A percentile compares a stretch with the other conserved stretches of the same genome.
These are phyloP conservation scores for Aureobasidium lini DNA, from an alignment of 2,329 filamentous ascomycete species.

Conservation along the genomic window DNA sequence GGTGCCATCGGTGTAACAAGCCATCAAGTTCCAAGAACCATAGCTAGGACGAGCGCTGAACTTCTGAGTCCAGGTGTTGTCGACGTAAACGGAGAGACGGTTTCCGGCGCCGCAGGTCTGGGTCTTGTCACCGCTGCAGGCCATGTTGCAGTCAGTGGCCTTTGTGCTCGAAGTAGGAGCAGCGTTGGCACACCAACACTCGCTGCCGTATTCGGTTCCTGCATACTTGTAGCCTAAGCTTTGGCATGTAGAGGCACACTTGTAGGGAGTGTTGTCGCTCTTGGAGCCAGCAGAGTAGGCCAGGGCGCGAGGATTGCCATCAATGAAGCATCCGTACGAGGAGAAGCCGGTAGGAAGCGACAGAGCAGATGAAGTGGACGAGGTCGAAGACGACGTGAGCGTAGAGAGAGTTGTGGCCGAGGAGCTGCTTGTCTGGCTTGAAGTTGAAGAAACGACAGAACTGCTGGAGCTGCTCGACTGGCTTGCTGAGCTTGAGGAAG, in stretches of 20 bases:
- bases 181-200: slow-evolving; percentile 29
- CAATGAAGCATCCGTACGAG: slow-evolving; percentile 25
- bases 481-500: background rate
- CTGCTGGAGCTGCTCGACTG: background rate
- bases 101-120: slow-evolving; percentile 25
- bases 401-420: slow-evolving; percentile 14
- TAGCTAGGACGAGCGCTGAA: slow-evolving; percentile 21
- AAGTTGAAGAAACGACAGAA: background rate
- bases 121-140: slow-evolving; percentile 23
- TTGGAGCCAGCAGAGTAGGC: slow-evolving; percentile 17
- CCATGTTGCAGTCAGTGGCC: slow-evolving; percentile 22
- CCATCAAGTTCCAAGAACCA: slow-evolving; percentile 20
- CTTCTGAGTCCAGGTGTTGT: slow-evolving; percentile 20
- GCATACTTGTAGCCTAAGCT: slow-evolving; percentile 29
- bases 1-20: slow-evolving; percentile 22
- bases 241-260: slow-evolving; percentile 22
- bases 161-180: slow-evolving; percentile 16
- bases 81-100: slow-evolving; percentile 21
- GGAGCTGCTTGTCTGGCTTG: slow-evolving; percentile 6
- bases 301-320: slow-evolving; percentile 21
- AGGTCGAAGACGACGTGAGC: slow-evolving; percentile 7
- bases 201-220: slow-evolving; percentile 31
- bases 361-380: slow-evolving; percentile 11
- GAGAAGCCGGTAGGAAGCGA: slow-evolving; percentile 18
- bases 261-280: slow-evolving; percentile 19